Base-by-base conservation (phyloP, 306 rosid species). In the Fragaria iinumae region DNA sequence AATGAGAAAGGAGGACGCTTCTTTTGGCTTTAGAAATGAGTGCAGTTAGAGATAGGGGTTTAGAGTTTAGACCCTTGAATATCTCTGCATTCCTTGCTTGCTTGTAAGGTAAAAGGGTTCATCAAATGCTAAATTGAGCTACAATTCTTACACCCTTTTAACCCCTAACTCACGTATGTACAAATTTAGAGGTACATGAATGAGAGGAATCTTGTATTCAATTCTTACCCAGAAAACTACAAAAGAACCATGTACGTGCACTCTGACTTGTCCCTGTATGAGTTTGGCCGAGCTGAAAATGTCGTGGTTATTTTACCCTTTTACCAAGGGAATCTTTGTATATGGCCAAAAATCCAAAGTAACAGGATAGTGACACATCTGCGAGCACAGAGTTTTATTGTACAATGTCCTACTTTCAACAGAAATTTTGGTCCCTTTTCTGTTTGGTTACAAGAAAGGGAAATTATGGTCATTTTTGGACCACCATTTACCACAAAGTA, bases 291-390 rank as follows among this genome's bases (percentile, higher is more conserved):
- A 8, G 39, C 68, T 43, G 52, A 41, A 73, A 41, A n/a, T 63
- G 43, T 32, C 44, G 17, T 13, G 41, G n/a, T 5, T 6, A 16
- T 64, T 3, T 64, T 41, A 5, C 45, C 57, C 29, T 44, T 60
- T 44, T 3, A 59, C 45, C 8, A 44, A 25, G 29, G 77, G 59
- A 44, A 44, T 65, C 45, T 27, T 27, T 27, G 69, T 43, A 38
- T 16, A 43, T 25, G 11, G 41, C 77, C 29, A 73, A 48, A 48
- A 48, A 13, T 48, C 52, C 6, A 2, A 8, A 41, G 17, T 41
- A 60, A 39, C 29, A 43, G 32, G 57, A 74, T 45, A 59, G 57
- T 59, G 77, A 74, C 57, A 27, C 67, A 21, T 27, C 32, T 59
- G 65, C 4, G 65, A 57, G 34, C 8, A 20, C 0, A 20, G 3